Conservation (phyloP, 1,284 basidiomycete species). For the Cutaneotrichosporon dermatis region DNA sequence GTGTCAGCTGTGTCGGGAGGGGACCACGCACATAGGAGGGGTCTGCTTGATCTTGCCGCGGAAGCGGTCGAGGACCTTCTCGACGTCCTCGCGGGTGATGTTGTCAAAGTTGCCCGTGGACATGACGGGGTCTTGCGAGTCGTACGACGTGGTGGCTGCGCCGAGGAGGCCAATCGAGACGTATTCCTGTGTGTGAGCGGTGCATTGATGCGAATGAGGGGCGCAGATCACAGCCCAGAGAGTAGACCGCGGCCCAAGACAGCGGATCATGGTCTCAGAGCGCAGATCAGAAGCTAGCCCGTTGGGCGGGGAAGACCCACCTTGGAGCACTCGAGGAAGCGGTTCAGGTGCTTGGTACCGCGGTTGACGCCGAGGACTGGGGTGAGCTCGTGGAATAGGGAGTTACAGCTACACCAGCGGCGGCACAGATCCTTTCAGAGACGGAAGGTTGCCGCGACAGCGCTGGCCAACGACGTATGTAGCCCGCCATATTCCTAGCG, state of each 20-base stretch:
- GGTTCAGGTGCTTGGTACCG: conserved; percentile 80
- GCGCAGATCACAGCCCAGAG: too few species aligned
- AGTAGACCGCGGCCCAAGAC: too few species aligned
- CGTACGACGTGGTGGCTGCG: conserved; percentile 91
- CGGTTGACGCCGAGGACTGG: conserved; percentile 84
- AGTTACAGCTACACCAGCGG: too few species aligned
- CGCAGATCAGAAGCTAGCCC: background rate
- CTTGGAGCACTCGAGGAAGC: conserved; percentile 89
- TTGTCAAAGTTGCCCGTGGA: conserved; percentile 74
- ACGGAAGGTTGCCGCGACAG: too few species aligned
- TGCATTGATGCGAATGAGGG: too few species aligned
- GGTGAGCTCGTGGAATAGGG: background rate
- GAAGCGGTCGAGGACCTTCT: conserved; percentile 69
- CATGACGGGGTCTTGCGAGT: conserved; percentile 76
- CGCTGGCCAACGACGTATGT: background rate
- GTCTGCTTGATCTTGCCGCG: conserved; percentile 82
- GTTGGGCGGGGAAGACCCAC: conserved; percentile 49
- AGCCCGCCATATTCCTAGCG: background rate
- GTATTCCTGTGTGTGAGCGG: conserved; percentile 65
- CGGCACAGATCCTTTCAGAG: too few species aligned
- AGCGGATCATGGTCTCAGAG: too few species aligned
- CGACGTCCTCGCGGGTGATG: conserved; percentile 72
- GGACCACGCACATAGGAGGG: conserved; percentile 72
- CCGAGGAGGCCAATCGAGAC: conserved; percentile 85
- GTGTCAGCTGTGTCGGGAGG: background rate